Conservation (phyloP, 2,329 filamentous ascomycete species). For the Talaromyces amestolkiae region DNA sequence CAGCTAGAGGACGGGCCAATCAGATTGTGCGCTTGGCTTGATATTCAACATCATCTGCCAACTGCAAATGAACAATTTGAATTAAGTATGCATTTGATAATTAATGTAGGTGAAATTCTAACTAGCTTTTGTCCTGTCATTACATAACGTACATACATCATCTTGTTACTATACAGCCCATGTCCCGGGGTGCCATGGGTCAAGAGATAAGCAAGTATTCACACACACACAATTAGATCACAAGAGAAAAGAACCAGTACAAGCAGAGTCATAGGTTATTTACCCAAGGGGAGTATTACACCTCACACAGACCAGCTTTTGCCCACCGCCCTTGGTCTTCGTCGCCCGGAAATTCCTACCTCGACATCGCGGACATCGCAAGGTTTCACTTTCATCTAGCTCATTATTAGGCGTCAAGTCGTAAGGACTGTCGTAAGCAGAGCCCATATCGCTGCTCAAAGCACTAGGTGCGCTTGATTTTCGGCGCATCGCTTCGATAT, state of each 20-base stretch:
- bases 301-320: conserved; percentile 60
- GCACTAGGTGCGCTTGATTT: conserved; percentile 52
- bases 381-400: conserved; percentile 28
- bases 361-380: conserved; percentile 59
- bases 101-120: not conserved
- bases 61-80: not conserved
- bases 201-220: not conserved
- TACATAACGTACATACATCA: conserved; percentile 5
- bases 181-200: not conserved
- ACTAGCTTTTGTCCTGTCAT: not conserved
- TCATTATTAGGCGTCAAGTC: conserved; percentile 30
- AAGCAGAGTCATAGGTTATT: not conserved
- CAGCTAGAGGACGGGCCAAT: conserved; percentile 7
- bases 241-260: not conserved
- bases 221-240: not conserved
- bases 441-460: conserved; percentile 57
- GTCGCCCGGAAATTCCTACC: conserved; percentile 62
- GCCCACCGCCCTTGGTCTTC: conserved; percentile 49
- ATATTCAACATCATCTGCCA: not conserved
- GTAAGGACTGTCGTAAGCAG: conserved; percentile 40
- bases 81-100: no score
- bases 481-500: conserved; percentile 25
- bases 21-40: not conserved
- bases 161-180: conserved; percentile 1
- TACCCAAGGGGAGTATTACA: conserved; percentile 37